phyloP scores from a whole-genome alignment of 306 rosid genomes.

The Inga leiocalycina region DNA sequence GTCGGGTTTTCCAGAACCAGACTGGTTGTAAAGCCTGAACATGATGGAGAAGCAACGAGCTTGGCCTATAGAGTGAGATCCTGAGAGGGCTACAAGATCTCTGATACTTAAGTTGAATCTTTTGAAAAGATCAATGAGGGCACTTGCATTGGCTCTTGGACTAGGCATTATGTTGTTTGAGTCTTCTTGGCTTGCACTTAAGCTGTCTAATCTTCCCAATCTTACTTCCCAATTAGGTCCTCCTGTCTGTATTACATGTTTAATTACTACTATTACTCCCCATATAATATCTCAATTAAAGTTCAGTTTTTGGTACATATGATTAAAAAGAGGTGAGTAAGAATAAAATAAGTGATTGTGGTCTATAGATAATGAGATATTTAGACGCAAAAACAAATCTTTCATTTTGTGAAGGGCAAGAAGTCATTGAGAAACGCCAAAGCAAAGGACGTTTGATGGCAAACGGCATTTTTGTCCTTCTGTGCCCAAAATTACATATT shows the following conservation, averaged over 20 bases:
- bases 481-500: not conserved
- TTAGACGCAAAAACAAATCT: not conserved
- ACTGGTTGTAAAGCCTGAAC: slow-evolving; percentile 87
- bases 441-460: not conserved
- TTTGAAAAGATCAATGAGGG: slow-evolving; percentile 63
- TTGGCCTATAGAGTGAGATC: slow-evolving; percentile 84
- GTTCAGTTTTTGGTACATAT: not conserved
- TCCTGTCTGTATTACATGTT: slow-evolving; percentile 60
- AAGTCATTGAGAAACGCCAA: not conserved
- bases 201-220: slow-evolving; percentile 85
- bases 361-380: not conserved
- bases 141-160: slow-evolving; percentile 79
- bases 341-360: no score
- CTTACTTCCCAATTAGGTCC: slow-evolving; percentile 86
- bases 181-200: slow-evolving; percentile 67
- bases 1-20: slow-evolving; percentile 75
- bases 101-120: slow-evolving; percentile 51
- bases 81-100: slow-evolving; percentile 86
- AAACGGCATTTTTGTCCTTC: not conserved
- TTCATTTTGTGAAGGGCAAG: no score
- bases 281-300: not conserved
- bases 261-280: not conserved
- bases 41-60: slow-evolving; percentile 89
- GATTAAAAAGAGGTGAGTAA: not conserved
- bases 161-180: slow-evolving; percentile 81